Evolutionary conservation across 139 green algal genomes (phyloP).

Genomic region (Yamagishiella unicocca): DNA sequence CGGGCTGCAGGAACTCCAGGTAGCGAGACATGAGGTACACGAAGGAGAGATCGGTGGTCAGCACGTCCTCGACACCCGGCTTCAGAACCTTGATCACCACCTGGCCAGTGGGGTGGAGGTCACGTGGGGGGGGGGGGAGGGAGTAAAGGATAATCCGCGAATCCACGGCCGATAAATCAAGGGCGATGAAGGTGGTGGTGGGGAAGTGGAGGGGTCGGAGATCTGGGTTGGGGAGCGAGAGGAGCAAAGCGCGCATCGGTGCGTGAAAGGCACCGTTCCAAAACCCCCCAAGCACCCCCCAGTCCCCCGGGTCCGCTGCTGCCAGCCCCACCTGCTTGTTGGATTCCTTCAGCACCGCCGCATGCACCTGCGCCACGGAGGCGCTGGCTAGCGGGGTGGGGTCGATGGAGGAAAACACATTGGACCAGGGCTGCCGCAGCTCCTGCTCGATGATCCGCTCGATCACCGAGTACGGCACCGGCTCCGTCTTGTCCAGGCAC

Average conservation of each 20-base stretch:
- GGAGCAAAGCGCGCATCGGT: too few relatives aligned
- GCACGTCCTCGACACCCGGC: conserved; percentile 92
- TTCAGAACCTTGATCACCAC: conserved; percentile 94
- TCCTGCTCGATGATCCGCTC: conserved; percentile 79
- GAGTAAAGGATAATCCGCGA: too few relatives aligned
- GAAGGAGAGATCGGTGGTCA: conserved; percentile 93
- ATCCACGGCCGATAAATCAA: too few relatives aligned
- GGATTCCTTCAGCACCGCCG: conserved; percentile 81
- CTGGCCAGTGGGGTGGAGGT: background rate
- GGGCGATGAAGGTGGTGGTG: too few relatives aligned
- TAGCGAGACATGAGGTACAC: conserved; percentile 75
- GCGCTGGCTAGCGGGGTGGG: conserved; percentile 87
- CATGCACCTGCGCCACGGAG: conserved; percentile 95
- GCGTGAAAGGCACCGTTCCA: too few relatives aligned
- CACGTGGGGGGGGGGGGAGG: background rate
- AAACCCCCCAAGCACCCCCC: background rate
- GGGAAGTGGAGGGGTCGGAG: too few relatives aligned
- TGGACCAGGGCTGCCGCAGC: conserved; percentile 74
- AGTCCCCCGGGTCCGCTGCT: background rate
- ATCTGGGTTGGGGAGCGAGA: too few relatives aligned
- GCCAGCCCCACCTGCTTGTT: conserved; percentile 68
- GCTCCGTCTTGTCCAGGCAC: conserved; percentile 93
- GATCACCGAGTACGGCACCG: conserved; percentile 86
- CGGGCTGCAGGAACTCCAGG: conserved; percentile 91
- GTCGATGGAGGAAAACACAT: conserved; percentile 92